Conservation (phyloP, 352 stramenopile genomes). For the Pythium phragmitis region DNA sequence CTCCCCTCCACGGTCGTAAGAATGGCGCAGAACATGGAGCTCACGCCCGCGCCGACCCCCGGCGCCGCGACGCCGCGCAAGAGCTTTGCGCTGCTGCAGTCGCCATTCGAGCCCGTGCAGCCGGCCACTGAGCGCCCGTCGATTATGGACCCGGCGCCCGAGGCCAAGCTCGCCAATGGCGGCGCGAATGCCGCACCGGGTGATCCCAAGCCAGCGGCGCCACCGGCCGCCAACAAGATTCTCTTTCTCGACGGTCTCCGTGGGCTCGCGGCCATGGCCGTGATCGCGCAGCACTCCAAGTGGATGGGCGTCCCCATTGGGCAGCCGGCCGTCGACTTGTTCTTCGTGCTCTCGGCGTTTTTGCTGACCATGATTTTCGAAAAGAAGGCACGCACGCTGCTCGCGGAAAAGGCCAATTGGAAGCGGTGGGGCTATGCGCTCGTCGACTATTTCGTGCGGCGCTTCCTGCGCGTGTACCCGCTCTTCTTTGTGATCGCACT, state of each 20-base stretch:
- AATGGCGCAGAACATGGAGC: too few species aligned
- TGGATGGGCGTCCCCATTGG: slow-evolving; percentile 45
- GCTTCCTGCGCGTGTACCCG: slow-evolving; percentile 52
- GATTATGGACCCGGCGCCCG: too few species aligned
- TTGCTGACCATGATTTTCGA: slow-evolving; percentile 54
- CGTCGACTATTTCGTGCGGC: slow-evolving; percentile 41
- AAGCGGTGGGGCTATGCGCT: slow-evolving; percentile 35
- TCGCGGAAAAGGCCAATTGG: slow-evolving; percentile 23
- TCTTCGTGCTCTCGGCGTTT: slow-evolving; percentile 58
- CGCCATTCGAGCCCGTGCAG: too few species aligned
- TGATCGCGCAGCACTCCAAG: slow-evolving; percentile 24
- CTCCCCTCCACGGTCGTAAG: too few species aligned
- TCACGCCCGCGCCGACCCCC: too few species aligned
- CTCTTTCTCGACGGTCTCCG: slow-evolving; percentile 34
- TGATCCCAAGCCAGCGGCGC: not conserved
- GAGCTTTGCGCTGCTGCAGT: too few species aligned
- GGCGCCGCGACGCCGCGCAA: too few species aligned
- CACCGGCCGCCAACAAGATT: slow-evolving; percentile 16
- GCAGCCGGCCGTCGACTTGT: slow-evolving; percentile 40
- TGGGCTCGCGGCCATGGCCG: slow-evolving; percentile 28
- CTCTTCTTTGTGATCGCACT: slow-evolving; percentile 40
- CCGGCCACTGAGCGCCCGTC: too few species aligned
- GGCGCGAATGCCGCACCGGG: too few species aligned
- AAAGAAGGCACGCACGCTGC: slow-evolving; percentile 37
- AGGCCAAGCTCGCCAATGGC: too few species aligned